Percentiles rank a stretch among this genome's conserved stretches.
These are phyloP conservation scores for Lumnitzera littorea DNA, from an alignment of 345 rosid genomes.

Conservation along the genomic window DNA sequence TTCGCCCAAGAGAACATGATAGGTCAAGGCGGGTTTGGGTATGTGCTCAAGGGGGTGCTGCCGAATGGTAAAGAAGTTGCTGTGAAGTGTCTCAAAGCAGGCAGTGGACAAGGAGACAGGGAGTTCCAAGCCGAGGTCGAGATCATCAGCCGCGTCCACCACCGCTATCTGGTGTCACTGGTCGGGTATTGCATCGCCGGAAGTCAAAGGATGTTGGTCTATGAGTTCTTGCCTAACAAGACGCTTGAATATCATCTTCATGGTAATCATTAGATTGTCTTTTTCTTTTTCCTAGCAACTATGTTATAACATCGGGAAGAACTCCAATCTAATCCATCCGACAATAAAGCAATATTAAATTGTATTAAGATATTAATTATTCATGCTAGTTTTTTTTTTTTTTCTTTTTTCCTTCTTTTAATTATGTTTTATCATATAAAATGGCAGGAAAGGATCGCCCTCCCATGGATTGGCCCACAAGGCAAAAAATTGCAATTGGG, in stretches of 20 bases:
- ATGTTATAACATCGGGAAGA: too few relatives aligned
- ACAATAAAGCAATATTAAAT: too few relatives aligned
- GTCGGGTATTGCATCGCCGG: slow-evolving; percentile 74
- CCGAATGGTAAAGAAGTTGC: slow-evolving; percentile 72
- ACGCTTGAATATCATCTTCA: slow-evolving; percentile 73
- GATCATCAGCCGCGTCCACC: slow-evolving; percentile 91
- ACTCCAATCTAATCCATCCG: too few relatives aligned
- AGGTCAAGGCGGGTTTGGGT: slow-evolving; percentile 94
- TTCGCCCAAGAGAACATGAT: slow-evolving; percentile 50
- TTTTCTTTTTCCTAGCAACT: too few relatives aligned
- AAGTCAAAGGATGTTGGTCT: slow-evolving; percentile 59
- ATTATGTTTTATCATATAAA: not conserved
- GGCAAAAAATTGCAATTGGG: slow-evolving; percentile 83
- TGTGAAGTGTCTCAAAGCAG: slow-evolving; percentile 75
- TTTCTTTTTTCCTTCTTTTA: not conserved
- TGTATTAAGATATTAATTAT: too few relatives aligned
- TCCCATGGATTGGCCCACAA: slow-evolving; percentile 58
- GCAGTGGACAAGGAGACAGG: slow-evolving; percentile 83
- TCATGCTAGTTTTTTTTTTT: too few relatives aligned
- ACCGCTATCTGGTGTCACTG: slow-evolving; percentile 82
- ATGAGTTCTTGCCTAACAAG: slow-evolving; percentile 69
- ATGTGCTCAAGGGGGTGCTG: slow-evolving; percentile 71
- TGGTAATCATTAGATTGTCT: slow-evolving; percentile 21
- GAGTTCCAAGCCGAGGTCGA: slow-evolving; percentile 96
- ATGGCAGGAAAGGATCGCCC: slow-evolving; percentile 59